A percentile compares a stretch with the other conserved stretches of the same genome.
Conservation (phyloP, 352 stramenopile species). For the Globisporangium splendens region DNA sequence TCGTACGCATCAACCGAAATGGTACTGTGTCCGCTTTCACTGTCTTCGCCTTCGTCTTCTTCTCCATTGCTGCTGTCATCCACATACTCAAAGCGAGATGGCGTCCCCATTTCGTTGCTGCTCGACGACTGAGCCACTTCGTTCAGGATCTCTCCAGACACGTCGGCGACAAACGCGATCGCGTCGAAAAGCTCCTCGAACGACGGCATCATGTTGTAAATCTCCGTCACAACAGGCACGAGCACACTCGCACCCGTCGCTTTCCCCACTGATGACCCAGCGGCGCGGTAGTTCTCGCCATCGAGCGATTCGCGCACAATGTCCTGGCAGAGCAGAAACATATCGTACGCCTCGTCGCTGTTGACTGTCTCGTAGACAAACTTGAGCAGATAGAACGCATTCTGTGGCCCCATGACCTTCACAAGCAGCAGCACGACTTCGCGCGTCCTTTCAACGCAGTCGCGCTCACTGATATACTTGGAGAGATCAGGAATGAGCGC, state of each 20-base stretch:
- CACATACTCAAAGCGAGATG: constrained; percentile 35
- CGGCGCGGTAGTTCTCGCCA: constrained; percentile 55
- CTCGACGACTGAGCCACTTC: constrained; percentile 10
- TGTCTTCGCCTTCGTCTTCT: not conserved
- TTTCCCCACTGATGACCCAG: constrained; percentile 34
- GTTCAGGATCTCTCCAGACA: constrained; percentile 55
- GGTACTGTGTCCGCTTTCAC: constrained; percentile 13
- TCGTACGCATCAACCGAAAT: constrained; percentile 18
- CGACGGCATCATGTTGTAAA: constrained; percentile 58
- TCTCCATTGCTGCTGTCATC: constrained; percentile 17
- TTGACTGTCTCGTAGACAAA: constrained; percentile 70
- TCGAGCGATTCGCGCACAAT: constrained; percentile 57
- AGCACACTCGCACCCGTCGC: constrained; percentile 42
- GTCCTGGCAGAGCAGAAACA: constrained; percentile 64
- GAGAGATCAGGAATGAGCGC: constrained; percentile 43
- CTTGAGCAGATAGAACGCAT: constrained; percentile 71
- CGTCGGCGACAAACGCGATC: constrained; percentile 47
- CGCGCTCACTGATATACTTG: constrained; percentile 45
- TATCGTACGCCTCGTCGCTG: constrained; percentile 68
- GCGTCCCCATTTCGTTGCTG: constrained; percentile 6
- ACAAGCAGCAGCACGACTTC: constrained; percentile 50
- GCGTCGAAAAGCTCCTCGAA: constrained; percentile 61
- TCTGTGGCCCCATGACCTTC: constrained; percentile 60
- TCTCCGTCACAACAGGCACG: constrained; percentile 37
- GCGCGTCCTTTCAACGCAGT: constrained; percentile 47